These are phyloP conservation scores for Mucor lusitanicus DNA, from an alignment of 371 early-diverging fungal species.

Conservation along the genomic window DNA sequence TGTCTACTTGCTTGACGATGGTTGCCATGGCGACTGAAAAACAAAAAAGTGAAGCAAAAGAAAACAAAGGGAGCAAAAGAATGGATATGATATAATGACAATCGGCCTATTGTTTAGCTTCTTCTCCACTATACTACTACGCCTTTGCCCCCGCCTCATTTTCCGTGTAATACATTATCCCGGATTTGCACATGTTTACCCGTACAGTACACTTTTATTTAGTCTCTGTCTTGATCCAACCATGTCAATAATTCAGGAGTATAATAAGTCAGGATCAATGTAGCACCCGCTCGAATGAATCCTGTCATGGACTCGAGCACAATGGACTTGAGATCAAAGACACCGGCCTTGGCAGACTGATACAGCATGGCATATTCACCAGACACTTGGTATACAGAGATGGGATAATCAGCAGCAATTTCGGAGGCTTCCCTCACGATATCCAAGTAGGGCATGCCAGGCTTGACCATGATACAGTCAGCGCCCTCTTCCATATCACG, in stretches of 20 bases:
- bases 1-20: not conserved
- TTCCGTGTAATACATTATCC: not conserved
- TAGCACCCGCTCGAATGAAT: conserved; percentile 90
- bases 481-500: conserved; percentile 95
- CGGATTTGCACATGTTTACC: conserved; percentile 15
- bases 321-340: conserved; percentile 81
- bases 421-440: conserved; percentile 90
- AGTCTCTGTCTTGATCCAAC: conserved; percentile 59
- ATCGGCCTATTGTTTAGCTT: not conserved
- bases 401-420: conserved; percentile 67
- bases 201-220: not conserved
- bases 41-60: not conserved
- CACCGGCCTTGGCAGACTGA: conserved; percentile 85
- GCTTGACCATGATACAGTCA: conserved; percentile 97
- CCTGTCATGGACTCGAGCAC: conserved; percentile 88
- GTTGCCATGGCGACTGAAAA: not conserved
- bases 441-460: conserved; percentile 94
- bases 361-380: conserved; percentile 96
- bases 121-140: not conserved
- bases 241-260: conserved; percentile 92
- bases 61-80: not conserved
- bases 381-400: conserved; percentile 92
- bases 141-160: not conserved
- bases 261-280: conserved; percentile 90
- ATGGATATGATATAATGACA: not conserved